Base-by-base conservation (phyloP, 306 rosid species). In the Canavalia gladiata region DNA sequence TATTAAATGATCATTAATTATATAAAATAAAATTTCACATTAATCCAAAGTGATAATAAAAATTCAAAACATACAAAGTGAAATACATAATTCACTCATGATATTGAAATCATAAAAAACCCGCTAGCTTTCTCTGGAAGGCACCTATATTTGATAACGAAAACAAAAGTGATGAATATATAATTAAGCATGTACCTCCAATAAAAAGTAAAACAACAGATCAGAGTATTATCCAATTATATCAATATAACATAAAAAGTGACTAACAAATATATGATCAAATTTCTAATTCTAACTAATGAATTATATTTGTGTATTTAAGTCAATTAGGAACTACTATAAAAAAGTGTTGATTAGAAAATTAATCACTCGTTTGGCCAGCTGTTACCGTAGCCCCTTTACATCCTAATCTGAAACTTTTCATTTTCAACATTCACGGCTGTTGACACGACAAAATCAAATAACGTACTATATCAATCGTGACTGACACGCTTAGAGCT, bases 391-490 rank as follows among this genome's bases (percentile, higher is more conserved):
- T 18, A 18, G 25, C 25, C 25, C 25, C 25, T 18, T 8, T 47
- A 47, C 52, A 59, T 59, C 39, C 28, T 12, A 1, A 5, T 8
- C 29, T 6, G 74, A 33, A 46, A 52, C 25, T 18, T 18, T 18
- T 18, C 25, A 28, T 78, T 41, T 42, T 54, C 75, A 30, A 68
- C 52, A 41, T 7, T 10, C 28, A 18, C 37, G 7, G 66, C 82
- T 51, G 74, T 35, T 66, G 10, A 8, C 25, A 18, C 25, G 25
- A 18, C 25, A 18, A 18, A 18, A 18, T 18, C 25, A 18, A 18
- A 18, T 18, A 18, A 18, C 25, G 25, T 18, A 18, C 25, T 18
- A 18, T 18, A 18, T 18, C 25, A 18, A 18, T 18, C 25, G 25
- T 37, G 13, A 18, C 28, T 1, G 25, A 55, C 11, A 41, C 68